Percentiles rank a stretch among this genome's conserved stretches.
Evolutionary conservation across 352 stramenopile genomes (phyloP).

Genomic region (Phytophthora ohioensis): DNA sequence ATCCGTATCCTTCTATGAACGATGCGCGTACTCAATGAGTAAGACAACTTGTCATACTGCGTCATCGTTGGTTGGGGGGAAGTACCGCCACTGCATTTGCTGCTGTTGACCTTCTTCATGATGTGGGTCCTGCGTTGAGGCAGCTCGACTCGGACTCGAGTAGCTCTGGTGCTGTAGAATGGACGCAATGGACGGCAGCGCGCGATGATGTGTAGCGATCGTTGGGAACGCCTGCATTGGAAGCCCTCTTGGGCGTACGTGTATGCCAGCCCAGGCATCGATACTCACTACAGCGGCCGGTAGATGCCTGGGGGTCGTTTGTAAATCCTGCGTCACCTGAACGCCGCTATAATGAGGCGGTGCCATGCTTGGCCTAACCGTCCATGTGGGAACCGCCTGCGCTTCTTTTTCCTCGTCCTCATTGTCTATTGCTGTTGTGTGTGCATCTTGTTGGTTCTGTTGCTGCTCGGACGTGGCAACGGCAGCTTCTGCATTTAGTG

Average conservation of each 20-base stretch:
- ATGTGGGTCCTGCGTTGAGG: conserved; percentile 24
- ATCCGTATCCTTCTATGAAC: background rate
- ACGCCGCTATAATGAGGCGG: conserved; percentile 1
- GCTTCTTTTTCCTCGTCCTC: conserved; percentile 33
- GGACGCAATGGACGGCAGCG: conserved; percentile 49
- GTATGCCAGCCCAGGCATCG: conserved; percentile 2
- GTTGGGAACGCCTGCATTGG: conserved; percentile 27
- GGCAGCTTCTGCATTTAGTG: conserved; percentile 27
- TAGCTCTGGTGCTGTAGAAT: conserved; percentile 55
- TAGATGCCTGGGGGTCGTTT: background rate
- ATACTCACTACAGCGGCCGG: background rate
- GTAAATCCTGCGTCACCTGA: conserved; percentile 6
- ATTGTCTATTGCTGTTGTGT: conserved; percentile 8
- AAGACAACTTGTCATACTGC: background rate
- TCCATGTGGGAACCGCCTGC: conserved; percentile 15
- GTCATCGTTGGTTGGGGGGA: conserved; percentile 35
- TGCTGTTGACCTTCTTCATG: conserved; percentile 17
- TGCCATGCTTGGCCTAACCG: conserved; percentile 30
- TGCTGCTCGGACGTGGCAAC: background rate
- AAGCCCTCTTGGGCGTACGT: conserved; percentile 4
- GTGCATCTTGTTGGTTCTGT: background rate
- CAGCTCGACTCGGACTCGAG: conserved; percentile 42
- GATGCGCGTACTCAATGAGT: too few species aligned
- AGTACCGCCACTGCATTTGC: conserved; percentile 33
- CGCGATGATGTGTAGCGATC: conserved; percentile 37